phyloP scores from a whole-genome alignment of 176 grass and related monocot genomes.

The Hyparrhenia diplandra region DNA sequence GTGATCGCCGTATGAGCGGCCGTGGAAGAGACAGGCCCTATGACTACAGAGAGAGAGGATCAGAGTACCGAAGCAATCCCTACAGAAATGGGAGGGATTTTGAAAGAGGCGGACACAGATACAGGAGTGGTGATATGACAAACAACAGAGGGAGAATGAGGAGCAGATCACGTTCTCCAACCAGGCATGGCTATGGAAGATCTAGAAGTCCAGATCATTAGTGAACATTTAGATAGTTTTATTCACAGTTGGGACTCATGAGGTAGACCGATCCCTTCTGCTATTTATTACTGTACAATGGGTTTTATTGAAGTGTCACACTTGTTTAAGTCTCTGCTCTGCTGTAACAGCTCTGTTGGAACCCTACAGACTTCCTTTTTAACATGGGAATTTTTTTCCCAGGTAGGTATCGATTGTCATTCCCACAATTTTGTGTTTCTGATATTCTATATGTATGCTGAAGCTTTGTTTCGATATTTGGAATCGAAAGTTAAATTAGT shows the following conservation, averaged over 20 bases:
- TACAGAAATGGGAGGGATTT: conserved; percentile 74
- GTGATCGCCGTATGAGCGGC: conserved; percentile 37
- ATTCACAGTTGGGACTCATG: conserved; percentile 54
- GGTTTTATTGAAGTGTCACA: conserved; percentile 51
- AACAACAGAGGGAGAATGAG: conserved; percentile 36
- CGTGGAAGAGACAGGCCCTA: conserved; percentile 58
- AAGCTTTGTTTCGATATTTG: conserved; percentile 26
- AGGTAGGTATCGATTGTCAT: conserved; percentile 72
- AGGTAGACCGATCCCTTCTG: conserved; percentile 73
- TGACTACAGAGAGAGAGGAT: conserved; percentile 52
- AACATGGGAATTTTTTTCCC: conserved; percentile 57
- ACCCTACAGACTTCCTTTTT: conserved; percentile 57
- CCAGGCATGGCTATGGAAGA: conserved; percentile 56
- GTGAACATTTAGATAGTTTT: conserved; percentile 62
- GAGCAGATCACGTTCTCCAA: conserved; percentile 79
- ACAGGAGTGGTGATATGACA: conserved; percentile 50
- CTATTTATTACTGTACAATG: conserved; percentile 49
- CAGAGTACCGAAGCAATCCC: conserved; percentile 44
- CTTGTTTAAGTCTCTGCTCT: conserved; percentile 60
- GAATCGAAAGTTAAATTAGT: conserved; percentile 38
- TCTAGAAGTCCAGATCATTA: conserved; percentile 59
- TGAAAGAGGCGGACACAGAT: conserved; percentile 49
- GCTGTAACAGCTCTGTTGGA: conserved; percentile 84
- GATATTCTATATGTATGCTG: conserved; percentile 38
- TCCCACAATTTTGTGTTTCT: conserved; percentile 30